Conservation (phyloP, 306 rosid species). For the Trifolium subterraneum region DNA sequence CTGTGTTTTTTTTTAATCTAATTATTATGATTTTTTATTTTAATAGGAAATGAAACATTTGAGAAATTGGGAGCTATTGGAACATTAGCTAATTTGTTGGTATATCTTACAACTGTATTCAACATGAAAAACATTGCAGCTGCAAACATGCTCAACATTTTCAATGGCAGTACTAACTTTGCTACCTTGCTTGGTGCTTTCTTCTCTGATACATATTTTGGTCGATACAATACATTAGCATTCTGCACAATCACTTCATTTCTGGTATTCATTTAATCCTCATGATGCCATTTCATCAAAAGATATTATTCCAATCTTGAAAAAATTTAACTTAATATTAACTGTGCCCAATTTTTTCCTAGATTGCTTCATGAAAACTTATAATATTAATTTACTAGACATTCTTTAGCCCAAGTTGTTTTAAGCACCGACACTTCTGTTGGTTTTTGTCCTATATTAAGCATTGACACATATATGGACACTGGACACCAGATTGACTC, state of each 20-base stretch:
- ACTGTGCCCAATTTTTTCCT: not conserved
- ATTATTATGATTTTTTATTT: conserved; percentile 18
- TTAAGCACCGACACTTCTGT: not conserved
- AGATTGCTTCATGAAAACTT: not conserved
- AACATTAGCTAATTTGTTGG: conserved; percentile 70
- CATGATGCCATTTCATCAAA: not conserved
- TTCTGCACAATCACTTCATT: conserved; percentile 67
- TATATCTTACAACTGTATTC: conserved; percentile 80
- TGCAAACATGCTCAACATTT: conserved; percentile 59
- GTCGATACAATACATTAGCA: conserved; percentile 78
- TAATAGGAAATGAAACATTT: conserved; percentile 87
- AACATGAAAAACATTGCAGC: conserved; percentile 78
- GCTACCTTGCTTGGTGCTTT: conserved; percentile 86
- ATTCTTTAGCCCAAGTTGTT: not conserved
- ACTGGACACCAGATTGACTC: no score
- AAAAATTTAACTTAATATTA: no score
- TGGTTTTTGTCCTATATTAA: no score
- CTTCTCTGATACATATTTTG: conserved; percentile 70
- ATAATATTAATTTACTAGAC: no score
- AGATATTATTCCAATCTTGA: not conserved
- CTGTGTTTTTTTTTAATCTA: not conserved
- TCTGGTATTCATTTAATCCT: conserved; percentile 52
- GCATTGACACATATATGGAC: no score
- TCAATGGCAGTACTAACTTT: conserved; percentile 80
- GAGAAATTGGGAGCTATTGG: conserved; percentile 91